Evolutionary conservation across 2,329 filamentous ascomycete genomes (phyloP), one percentile per base, ranked within the genome.

Genomic region (Pseudogymnoascus destructans): DNA sequence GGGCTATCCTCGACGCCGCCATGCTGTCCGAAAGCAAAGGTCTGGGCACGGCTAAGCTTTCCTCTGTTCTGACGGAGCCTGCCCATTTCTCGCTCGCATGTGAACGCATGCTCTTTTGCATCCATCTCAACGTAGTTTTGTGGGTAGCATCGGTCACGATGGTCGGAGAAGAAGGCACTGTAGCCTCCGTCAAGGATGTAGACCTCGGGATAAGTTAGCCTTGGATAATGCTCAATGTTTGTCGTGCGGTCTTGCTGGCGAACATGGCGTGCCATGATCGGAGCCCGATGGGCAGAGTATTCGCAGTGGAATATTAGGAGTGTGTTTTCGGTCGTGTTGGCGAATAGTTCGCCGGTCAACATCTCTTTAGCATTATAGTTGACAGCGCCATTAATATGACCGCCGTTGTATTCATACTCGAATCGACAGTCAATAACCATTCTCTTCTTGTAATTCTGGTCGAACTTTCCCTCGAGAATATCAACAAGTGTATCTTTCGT

Each of bases 71-170:
- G 86, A 72, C 95, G 92, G 66, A 98, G 82, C 70, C 90, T 91
- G 67, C 90, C 89, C 77, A 98, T 85, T 67, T 95, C 92, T 65
- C 89, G 87, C 75, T 98, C 93, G 70, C 93, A 97, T 42, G 91
- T 93, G 67, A 84, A 85, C 66, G 89, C 87, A 72, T 98, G 91
- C 70, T 92, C 89, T 69, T 92, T 87, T 63, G 87, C 89, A 64
- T 85, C 87, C 93, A 98, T 98, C 72, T 93, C 90, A 60, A 98
- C 89, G 69, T 98, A 98, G 69, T 92, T 90, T 67, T 95, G 91
- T 19, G 93, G 93, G 66, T 85, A 93, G 77, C 93, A 98, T 61
- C 91, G 84, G 52, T 79, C 74, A 57, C 84, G 84, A 70, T 95
- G 84, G 63, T 88, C 78, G 21, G 80, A 75, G 71, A 92, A 98